These are phyloP conservation scores for Xylaria sp. DNA, from an alignment of 2,329 filamentous ascomycete genomes.

Conservation along the genomic window DNA sequence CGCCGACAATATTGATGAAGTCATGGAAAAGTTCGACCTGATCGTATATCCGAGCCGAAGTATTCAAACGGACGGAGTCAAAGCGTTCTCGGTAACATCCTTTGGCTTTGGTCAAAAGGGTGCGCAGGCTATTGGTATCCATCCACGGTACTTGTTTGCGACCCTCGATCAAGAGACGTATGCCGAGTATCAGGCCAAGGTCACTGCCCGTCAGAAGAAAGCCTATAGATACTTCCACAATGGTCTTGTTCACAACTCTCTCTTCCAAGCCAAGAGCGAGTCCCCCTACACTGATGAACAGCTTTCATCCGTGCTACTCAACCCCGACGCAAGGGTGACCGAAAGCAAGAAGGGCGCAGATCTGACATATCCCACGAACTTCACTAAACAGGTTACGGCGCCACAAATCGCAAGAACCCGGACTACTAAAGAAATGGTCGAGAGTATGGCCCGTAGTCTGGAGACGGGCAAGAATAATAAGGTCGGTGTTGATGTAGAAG, in stretches of 20 bases:
- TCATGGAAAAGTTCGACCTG: conserved; percentile 97
- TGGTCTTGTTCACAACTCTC: conserved; percentile 94
- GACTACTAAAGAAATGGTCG: conserved; percentile 76
- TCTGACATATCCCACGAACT: conserved; percentile 73
- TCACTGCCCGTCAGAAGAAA: conserved; percentile 95
- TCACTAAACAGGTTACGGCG: conserved; percentile 67
- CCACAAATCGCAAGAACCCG: conserved; percentile 55
- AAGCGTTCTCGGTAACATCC: conserved; percentile 97
- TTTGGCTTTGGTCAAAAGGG: conserved; percentile 99
- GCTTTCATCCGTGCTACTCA: conserved; percentile 87
- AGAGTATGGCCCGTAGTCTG: conserved; percentile 72
- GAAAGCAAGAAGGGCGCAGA: conserved; percentile 85
- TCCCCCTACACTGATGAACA: conserved; percentile 89
- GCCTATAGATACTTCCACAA: conserved; percentile 99
- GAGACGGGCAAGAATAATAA: conserved; percentile 65
- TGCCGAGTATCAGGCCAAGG: conserved; percentile 82
- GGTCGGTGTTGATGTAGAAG: conserved; percentile 93
- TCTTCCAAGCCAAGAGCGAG: conserved; percentile 95
- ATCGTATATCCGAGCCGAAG: conserved; percentile 95
- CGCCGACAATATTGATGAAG: conserved; percentile 93
- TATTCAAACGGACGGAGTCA: conserved; percentile 97
- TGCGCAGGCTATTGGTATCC: conserved; percentile 94
- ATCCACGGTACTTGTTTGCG: conserved; percentile 91
- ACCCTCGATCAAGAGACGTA: conserved; percentile 89
- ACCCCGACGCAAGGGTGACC: conserved; percentile 86